These are phyloP conservation scores for Acanthamoeba culbertsoni DNA, from an alignment of 208 protist genomes.

Conservation along the genomic window DNA sequence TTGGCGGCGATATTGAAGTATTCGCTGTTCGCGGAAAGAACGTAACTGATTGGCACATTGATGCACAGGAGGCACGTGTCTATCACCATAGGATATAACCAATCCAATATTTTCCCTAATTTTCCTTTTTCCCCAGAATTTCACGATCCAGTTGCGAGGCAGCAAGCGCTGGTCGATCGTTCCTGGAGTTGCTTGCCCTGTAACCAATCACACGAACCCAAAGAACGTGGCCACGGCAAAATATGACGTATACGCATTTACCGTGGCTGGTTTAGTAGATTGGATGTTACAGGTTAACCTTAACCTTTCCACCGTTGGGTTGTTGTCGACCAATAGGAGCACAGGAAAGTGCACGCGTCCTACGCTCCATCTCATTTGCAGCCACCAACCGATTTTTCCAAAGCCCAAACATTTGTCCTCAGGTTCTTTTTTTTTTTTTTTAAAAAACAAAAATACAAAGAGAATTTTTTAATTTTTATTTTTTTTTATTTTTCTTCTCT, in stretches of 20 bases:
- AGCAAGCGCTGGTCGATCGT: slow-evolving; percentile 16
- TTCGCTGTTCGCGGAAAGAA: slow-evolving; percentile 35
- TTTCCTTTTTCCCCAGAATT: not conserved
- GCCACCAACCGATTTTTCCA: not conserved
- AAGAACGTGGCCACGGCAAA: slow-evolving; percentile 20
- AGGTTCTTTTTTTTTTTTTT: not conserved
- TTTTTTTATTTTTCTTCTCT: too few relatives aligned
- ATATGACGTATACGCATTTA: not conserved
- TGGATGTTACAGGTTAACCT: not conserved
- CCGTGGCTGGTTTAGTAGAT: not conserved
- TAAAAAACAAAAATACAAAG: too few relatives aligned
- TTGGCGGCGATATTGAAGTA: slow-evolving; percentile 39
- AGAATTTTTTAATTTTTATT: too few relatives aligned
- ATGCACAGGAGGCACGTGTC: not conserved
- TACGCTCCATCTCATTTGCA: not conserved
- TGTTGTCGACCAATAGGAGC: not conserved
- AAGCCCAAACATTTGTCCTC: not conserved
- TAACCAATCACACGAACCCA: slow-evolving; percentile 36
- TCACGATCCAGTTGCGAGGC: slow-evolving; percentile 1
- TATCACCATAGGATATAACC: not conserved
- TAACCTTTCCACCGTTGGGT: not conserved
- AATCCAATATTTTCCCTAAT: not conserved
- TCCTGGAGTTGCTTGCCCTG: not conserved
- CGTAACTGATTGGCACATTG: slow-evolving; percentile 48
- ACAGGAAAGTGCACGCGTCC: slow-evolving; percentile 26